phyloP scores from a whole-genome alignment of 2,329 filamentous ascomycete genomes.

The Colletotrichum tropicale region DNA sequence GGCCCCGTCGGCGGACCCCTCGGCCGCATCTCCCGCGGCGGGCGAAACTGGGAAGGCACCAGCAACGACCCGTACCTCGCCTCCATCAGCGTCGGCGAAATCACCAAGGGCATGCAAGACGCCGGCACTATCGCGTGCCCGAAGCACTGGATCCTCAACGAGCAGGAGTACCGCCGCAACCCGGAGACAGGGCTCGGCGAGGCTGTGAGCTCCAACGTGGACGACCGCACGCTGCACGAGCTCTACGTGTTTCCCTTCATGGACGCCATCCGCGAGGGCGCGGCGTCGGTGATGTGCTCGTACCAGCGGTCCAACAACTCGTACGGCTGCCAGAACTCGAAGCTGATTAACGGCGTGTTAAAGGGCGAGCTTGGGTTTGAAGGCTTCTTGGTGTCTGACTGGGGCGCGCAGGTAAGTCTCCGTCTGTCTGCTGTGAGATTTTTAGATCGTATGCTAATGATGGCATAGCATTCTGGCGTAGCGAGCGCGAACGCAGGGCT shows the following conservation, averaged over 20 bases:
- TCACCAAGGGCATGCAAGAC: constrained; percentile 61
- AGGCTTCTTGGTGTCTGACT: constrained; percentile 66
- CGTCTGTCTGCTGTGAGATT: constrained; percentile 40
- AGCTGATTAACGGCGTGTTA: constrained; percentile 65
- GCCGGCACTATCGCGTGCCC: constrained; percentile 41
- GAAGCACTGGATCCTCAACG: constrained; percentile 70
- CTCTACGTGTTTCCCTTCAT: constrained; percentile 72
- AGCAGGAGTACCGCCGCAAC: constrained; percentile 67
- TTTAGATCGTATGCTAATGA: background rate
- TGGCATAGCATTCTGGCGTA: background rate
- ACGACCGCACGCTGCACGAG: constrained; percentile 72
- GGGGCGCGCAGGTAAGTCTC: constrained; percentile 80
- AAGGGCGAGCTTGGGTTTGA: constrained; percentile 77
- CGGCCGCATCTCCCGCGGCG: constrained; percentile 74
- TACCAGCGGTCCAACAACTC: constrained; percentile 75
- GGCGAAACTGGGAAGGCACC: constrained; percentile 86
- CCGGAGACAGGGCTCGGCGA: constrained; percentile 46
- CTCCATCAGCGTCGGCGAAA: constrained; percentile 66
- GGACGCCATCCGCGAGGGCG: constrained; percentile 69
- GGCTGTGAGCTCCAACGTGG: constrained; percentile 59
- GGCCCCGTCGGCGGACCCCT: constrained; percentile 74
- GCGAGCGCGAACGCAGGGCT: constrained; percentile 69
- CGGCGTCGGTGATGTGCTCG: constrained; percentile 74
- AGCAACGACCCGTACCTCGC: constrained; percentile 77
- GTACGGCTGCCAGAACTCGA: constrained; percentile 69